phyloP scores from a whole-genome alignment of 2,329 filamentous ascomycete genomes.

The Lasiodiplodia citricola region DNA sequence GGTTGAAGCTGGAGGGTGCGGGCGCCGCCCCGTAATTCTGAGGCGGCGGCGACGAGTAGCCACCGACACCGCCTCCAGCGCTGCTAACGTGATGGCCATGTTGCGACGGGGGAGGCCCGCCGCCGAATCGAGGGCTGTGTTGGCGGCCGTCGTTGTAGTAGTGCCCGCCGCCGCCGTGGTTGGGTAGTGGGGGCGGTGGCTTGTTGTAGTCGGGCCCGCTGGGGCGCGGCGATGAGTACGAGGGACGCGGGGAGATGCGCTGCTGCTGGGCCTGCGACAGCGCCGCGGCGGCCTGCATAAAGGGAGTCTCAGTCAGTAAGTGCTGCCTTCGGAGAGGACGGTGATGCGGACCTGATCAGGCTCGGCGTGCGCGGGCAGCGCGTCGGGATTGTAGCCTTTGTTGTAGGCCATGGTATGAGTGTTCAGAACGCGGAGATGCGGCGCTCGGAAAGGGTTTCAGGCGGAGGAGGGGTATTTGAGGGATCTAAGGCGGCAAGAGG shows the following conservation, averaged over 20 bases:
- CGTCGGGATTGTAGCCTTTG: constrained; percentile 89
- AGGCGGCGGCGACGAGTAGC: constrained; percentile 53
- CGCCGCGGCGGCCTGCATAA: constrained; percentile 46
- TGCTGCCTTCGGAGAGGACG: constrained; percentile 16
- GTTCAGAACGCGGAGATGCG: neutral
- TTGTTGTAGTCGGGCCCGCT: constrained; percentile 50
- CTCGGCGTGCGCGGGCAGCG: constrained; percentile 87
- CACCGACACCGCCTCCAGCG: constrained; percentile 32
- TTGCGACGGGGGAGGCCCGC: constrained; percentile 37
- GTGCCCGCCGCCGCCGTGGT: constrained; percentile 41
- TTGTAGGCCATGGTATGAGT: constrained; percentile 82
- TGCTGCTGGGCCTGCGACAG: constrained; percentile 30
- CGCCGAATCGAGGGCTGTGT: constrained; percentile 36
- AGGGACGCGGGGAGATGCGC: constrained; percentile 37
- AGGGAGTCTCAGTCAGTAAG: constrained; percentile 35
- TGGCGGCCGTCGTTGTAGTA: constrained; percentile 39
- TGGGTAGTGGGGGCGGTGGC: constrained; percentile 45
- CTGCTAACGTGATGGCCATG: constrained; percentile 10
- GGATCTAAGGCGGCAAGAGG: neutral
- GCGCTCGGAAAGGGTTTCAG: neutral
- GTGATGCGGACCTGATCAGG: constrained; percentile 67
- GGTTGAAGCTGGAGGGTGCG: constrained; percentile 65
- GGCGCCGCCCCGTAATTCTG: constrained; percentile 59
- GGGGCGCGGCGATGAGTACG: constrained; percentile 40
- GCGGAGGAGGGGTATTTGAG: constrained; percentile 15